A percentile compares a stretch with the other conserved stretches of the same genome.
Evolutionary conservation across 257 asterid species (phyloP).

Genomic region (Solanum paucissectum): DNA sequence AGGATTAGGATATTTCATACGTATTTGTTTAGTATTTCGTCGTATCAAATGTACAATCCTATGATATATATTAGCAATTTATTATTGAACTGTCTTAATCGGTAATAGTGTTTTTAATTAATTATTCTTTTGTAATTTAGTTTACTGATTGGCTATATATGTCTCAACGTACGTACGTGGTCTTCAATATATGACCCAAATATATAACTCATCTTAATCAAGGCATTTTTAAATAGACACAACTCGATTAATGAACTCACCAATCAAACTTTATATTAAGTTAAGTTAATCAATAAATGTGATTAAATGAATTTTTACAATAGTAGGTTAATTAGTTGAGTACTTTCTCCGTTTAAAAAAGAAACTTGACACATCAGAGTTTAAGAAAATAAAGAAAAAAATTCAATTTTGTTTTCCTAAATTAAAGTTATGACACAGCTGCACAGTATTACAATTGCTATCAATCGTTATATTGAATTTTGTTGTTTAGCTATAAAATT

Average conservation of each 20-base stretch:
- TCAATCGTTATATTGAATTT: background rate
- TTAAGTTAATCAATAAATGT: background rate
- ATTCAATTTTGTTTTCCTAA: too few relatives aligned
- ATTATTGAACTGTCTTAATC: background rate
- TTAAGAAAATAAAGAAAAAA: too few relatives aligned
- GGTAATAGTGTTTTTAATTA: background rate
- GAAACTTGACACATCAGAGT: too few relatives aligned
- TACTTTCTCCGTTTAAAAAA: too few relatives aligned
- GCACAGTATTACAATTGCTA: too few relatives aligned
- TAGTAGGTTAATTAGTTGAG: too few relatives aligned
- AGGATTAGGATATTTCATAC: conserved; percentile 9
- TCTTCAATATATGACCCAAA: background rate
- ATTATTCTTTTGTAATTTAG: background rate
- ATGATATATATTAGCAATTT: background rate
- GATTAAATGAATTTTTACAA: background rate
- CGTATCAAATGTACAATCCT: background rate
- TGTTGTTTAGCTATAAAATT: background rate
- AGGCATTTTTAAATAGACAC: background rate
- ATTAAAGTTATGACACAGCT: too few relatives aligned
- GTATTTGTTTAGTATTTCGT: background rate
- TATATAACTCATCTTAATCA: background rate
- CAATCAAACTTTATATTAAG: background rate
- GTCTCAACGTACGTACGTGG: conserved; percentile 1
- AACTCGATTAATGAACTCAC: background rate
- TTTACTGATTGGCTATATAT: conserved; percentile 2